A percentile compares a stretch with the other conserved stretches of the same genome.
Evolutionary conservation across 75 land plant genomes (phyloP).

Genomic region (Sequoia sempervirens): DNA sequence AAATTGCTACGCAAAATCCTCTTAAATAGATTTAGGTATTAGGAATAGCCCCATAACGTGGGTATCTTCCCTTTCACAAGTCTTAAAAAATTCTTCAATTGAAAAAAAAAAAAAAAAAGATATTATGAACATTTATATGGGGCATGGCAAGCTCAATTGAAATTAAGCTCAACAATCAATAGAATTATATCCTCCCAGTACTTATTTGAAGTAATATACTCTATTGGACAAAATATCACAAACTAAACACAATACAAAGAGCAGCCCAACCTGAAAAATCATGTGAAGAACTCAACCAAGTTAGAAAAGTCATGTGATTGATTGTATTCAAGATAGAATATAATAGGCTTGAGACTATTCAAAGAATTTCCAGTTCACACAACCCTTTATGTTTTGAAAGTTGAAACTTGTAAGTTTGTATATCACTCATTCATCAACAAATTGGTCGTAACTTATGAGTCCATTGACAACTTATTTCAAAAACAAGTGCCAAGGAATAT

Average conservation of each 20-base stretch:
- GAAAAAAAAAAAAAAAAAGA: background rate
- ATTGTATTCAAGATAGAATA: background rate
- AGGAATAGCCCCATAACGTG: background rate
- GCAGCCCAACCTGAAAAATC: background rate
- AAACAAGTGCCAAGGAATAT: background rate
- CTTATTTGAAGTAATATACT: background rate
- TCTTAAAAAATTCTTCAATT: background rate
- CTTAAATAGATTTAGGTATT: background rate
- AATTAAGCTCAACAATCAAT: background rate
- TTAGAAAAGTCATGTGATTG: background rate
- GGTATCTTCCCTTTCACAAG: background rate
- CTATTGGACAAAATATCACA: background rate
- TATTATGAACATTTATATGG: background rate
- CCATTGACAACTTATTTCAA: background rate
- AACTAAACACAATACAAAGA: background rate
- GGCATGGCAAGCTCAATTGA: background rate
- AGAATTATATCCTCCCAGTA: background rate
- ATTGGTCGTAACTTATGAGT: background rate
- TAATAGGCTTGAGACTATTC: background rate
- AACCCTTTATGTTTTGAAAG: background rate
- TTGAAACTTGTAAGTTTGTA: background rate
- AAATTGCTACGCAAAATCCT: background rate
- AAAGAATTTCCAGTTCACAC: background rate
- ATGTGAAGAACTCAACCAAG: background rate
- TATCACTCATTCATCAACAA: background rate